Conservation (phyloP, 1,284 basidiomycete genomes). For the Rhodotorula sp. region DNA sequence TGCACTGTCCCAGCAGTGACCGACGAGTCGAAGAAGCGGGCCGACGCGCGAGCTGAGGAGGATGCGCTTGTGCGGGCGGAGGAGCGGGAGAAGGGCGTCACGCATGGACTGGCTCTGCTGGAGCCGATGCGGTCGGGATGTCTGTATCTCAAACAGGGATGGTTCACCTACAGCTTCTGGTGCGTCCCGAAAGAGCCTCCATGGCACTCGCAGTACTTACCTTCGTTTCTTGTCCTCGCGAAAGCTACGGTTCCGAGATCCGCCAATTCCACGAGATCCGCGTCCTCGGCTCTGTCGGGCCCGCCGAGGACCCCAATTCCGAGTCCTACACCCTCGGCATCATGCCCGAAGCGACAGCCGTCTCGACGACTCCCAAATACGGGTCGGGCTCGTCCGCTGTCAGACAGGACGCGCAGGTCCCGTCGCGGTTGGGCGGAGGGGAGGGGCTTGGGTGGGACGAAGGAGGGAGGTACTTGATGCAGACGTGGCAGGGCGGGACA, state of each 20-base stretch:
- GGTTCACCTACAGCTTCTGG: slow-evolving; percentile 97
- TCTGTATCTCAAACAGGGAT: slow-evolving; percentile 57
- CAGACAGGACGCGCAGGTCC: slow-evolving; percentile 20
- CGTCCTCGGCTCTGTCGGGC: slow-evolving; percentile 32
- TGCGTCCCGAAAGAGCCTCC: slow-evolving; percentile 72
- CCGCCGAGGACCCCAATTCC: slow-evolving; percentile 42
- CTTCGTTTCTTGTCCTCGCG: slow-evolving; percentile 4
- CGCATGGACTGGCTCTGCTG: slow-evolving; percentile 45
- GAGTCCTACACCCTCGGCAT: slow-evolving; percentile 45
- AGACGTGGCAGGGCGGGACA: slow-evolving; percentile 82
- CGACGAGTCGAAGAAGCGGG: not conserved
- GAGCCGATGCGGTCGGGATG: slow-evolving; percentile 53
- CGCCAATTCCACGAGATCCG: slow-evolving; percentile 47
- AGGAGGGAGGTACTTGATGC: slow-evolving; percentile 67
- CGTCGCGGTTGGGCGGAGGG: slow-evolving; percentile 24
- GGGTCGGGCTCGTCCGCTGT: slow-evolving; percentile 17
- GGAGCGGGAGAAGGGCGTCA: slow-evolving; percentile 35
- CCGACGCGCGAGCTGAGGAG: slow-evolving; percentile 3
- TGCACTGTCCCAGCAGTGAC: slow-evolving; percentile 38
- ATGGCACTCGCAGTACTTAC: no score
- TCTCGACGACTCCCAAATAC: slow-evolving; percentile 17
- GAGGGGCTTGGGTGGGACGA: slow-evolving; percentile 23
- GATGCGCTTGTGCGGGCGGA: slow-evolving; percentile 24
- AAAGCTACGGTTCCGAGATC: slow-evolving; percentile 44
- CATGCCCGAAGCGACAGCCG: slow-evolving; percentile 32